Percentiles rank a stretch among this genome's conserved stretches.
Evolutionary conservation across 2,329 filamentous ascomycete species (phyloP).

Genomic region (Phaeosphaeria sp.): DNA sequence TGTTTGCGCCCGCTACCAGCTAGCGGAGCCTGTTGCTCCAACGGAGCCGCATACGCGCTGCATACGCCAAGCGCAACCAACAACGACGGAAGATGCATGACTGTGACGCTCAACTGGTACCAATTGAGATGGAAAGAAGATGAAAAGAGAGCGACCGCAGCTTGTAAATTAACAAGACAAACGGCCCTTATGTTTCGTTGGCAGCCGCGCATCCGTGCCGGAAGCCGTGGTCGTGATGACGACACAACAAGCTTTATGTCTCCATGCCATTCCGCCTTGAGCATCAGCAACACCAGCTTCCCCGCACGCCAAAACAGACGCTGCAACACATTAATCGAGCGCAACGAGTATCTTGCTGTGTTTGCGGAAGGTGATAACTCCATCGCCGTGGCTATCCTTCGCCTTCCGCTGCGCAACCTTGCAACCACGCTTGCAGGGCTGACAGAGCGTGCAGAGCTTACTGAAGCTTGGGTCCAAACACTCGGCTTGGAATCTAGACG

Average conservation of each 20-base stretch:
- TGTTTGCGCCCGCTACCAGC: slow-evolving; percentile 32
- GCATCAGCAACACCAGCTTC: slow-evolving; percentile 8
- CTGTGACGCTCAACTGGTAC: slow-evolving; percentile 18
- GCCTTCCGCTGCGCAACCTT: slow-evolving; percentile 28
- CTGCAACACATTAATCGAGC: slow-evolving; percentile 15
- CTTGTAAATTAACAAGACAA: slow-evolving; percentile 1
- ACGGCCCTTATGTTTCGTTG: slow-evolving; percentile 17
- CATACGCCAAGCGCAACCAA: slow-evolving; percentile 40
- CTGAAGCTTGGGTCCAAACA: slow-evolving; percentile 28
- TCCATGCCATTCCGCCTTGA: slow-evolving; percentile 1
- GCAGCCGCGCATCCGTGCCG: slow-evolving; percentile 9
- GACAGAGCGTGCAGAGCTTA: background rate
- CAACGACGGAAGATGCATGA: slow-evolving; percentile 40
- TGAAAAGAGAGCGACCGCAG: background rate
- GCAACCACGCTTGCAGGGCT: slow-evolving; percentile 23
- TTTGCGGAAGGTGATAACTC: slow-evolving; percentile 14
- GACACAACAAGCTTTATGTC: slow-evolving; percentile 44
- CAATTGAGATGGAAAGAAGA: slow-evolving; percentile 8
- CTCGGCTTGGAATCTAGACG: slow-evolving; percentile 1
- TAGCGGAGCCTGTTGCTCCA: slow-evolving; percentile 50
- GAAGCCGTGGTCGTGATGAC: slow-evolving; percentile 46
- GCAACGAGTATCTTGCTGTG: slow-evolving; percentile 3
- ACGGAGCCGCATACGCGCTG: slow-evolving; percentile 33
- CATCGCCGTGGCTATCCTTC: slow-evolving; percentile 29
- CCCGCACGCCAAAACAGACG: slow-evolving; percentile 19